These are phyloP conservation scores for Yarrowia sp. DNA, from an alignment of 805 yeast species.

Conservation along the genomic window DNA sequence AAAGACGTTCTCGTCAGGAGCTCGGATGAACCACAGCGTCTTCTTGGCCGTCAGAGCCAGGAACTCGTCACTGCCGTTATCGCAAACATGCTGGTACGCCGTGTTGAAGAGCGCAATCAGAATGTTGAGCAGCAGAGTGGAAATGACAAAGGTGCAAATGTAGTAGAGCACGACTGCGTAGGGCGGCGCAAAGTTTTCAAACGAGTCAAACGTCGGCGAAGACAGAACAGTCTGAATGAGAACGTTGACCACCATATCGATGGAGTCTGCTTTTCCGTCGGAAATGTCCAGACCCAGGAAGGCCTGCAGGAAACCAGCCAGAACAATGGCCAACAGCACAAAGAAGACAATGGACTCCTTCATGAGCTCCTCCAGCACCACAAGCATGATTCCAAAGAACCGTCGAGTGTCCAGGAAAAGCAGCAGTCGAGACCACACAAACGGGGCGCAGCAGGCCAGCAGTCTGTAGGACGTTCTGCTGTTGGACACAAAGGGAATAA, in stretches of 20 bases:
- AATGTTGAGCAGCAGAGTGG: slow-evolving; percentile 74
- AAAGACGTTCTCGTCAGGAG: slow-evolving; percentile 81
- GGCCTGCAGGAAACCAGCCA: slow-evolving; percentile 80
- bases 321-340: slow-evolving; percentile 63
- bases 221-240: slow-evolving; percentile 72
- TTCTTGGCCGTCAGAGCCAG: slow-evolving; percentile 81
- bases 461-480: slow-evolving; percentile 63
- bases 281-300: slow-evolving; percentile 83
- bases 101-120: slow-evolving; percentile 81
- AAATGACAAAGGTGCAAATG: slow-evolving; percentile 68
- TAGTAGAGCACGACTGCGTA: slow-evolving; percentile 79
- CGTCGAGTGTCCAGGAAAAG: slow-evolving; percentile 72
- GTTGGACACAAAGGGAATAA: slow-evolving; percentile 30
- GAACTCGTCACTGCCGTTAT: slow-evolving; percentile 79
- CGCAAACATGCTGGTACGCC: slow-evolving; percentile 76
- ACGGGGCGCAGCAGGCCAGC: slow-evolving; percentile 76
- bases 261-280: slow-evolving; percentile 78
- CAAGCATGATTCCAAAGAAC: slow-evolving; percentile 86
- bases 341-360: slow-evolving; percentile 82
- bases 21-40: slow-evolving; percentile 77
- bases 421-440: slow-evolving; percentile 78
- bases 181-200: slow-evolving; percentile 74
- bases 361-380: slow-evolving; percentile 81
- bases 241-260: slow-evolving; percentile 57
- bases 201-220: slow-evolving; percentile 66